phyloP scores from a whole-genome alignment of 345 rosid genomes.

The Linum usitatissimum region DNA sequence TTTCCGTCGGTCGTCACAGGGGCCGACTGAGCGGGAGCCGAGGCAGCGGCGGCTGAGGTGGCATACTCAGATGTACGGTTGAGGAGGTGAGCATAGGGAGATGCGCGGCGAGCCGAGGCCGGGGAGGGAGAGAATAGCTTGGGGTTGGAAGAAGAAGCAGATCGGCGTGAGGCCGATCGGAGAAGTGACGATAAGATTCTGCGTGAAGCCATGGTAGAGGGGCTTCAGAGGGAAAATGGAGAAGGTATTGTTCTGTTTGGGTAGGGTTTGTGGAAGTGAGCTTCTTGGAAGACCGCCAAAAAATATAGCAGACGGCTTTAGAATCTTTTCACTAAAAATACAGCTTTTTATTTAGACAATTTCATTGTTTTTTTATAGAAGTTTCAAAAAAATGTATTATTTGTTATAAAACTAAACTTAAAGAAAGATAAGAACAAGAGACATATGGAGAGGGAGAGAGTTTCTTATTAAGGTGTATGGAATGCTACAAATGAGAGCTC shows the following conservation, averaged over 20 bases:
- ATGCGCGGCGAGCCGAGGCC: conserved; percentile 31
- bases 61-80: conserved; percentile 60
- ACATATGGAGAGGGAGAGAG: no score
- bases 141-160: conserved; percentile 27
- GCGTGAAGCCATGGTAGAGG: conserved; percentile 60
- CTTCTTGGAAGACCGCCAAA: no score
- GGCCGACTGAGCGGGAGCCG: conserved; percentile 26
- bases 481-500: no score
- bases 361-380: no score
- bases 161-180: conserved; percentile 67
- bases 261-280: conserved; percentile 15
- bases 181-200: conserved; percentile 54
- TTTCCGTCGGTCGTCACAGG: conserved; percentile 22
- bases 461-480: no score
- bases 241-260: not conserved
- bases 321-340: no score
- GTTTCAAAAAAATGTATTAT: no score
- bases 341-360: no score
- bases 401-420: no score
- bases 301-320: no score
- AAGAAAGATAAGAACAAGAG: no score
- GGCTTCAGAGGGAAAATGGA: conserved; percentile 21
- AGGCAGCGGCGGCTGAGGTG: conserved; percentile 46
- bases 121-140: conserved; percentile 22
- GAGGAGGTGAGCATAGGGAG: conserved; percentile 43